phyloP scores from a whole-genome alignment of 2,329 filamentous ascomycete genomes.

The Chrysosphaeria jannelii region DNA sequence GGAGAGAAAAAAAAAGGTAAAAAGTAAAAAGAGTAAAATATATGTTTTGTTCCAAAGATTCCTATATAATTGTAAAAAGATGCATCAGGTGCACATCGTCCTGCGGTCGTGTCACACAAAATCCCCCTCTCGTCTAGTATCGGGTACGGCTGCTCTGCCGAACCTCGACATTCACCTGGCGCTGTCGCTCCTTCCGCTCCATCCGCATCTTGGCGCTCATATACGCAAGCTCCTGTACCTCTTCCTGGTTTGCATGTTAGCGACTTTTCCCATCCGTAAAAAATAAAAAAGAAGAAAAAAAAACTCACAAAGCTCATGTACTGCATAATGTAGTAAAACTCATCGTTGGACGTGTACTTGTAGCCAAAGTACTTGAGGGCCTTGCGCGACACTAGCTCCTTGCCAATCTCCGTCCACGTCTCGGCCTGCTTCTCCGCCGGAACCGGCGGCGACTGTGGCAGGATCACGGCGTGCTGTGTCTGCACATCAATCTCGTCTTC shows the following conservation, averaged over 20 bases:
- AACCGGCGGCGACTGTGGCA: slow-evolving; percentile 15
- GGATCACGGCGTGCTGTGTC: slow-evolving; percentile 7
- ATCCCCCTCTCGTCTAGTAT: too few species aligned
- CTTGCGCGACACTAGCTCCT: slow-evolving; percentile 63
- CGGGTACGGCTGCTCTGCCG: slow-evolving; percentile 10
- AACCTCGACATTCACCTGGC: slow-evolving; percentile 19
- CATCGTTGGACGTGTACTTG: slow-evolving; percentile 67
- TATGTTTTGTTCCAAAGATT: too few species aligned
- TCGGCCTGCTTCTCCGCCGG: too few species aligned
- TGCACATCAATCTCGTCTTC: slow-evolving; percentile 13
- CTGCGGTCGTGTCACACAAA: too few species aligned
- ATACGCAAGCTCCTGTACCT: slow-evolving; percentile 59
- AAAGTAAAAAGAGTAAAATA: too few species aligned
- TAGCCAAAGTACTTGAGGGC: slow-evolving; percentile 67
- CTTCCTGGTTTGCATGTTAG: slow-evolving; percentile 34
- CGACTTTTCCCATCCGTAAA: neutral
- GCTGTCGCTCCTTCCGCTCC: too few species aligned
- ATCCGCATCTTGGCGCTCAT: slow-evolving; percentile 55
- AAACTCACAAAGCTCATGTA: slow-evolving; percentile 57
- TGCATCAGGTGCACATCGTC: too few species aligned
- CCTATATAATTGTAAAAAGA: too few species aligned
- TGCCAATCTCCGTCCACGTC: slow-evolving; percentile 94
- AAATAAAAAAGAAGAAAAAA: neutral
- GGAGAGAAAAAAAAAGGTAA: too few species aligned
- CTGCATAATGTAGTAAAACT: slow-evolving; percentile 76